Base-by-base conservation (phyloP, 2,329 filamentous ascomycete species). In the Alternaria consortialis region DNA sequence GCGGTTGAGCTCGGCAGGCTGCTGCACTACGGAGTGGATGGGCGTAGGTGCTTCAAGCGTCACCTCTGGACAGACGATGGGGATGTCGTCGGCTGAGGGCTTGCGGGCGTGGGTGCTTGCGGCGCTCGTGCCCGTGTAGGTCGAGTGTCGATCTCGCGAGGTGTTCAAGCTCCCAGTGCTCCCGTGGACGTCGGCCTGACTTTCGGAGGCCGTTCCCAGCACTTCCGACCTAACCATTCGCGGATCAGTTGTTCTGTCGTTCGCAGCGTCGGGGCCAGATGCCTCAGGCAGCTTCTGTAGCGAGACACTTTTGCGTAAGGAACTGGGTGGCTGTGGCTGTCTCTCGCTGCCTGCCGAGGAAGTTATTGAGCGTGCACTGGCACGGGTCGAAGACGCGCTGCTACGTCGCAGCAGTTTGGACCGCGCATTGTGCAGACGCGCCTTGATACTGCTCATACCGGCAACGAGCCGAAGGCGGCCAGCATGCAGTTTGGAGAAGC, bases 41-140 rank as follows among this genome's bases (percentile, higher is more conserved):
- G 77, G 77, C 52, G 76, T 77, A 43, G 77, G 76, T 52, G 70
- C 71, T 65, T 79, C 71, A 55, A 79, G 62, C 5, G 70, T 74
- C 58, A 79, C 57, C 34, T 57, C 54, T 17, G 74, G 76, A 54
- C 63, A 66, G 51, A 62, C 62, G 46, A 57, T 40, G 46, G 51
- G 65, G n/a, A 61, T 65, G 53, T 64, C 62, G 34, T 64, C 60
- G 29, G 59, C 55, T 15, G 66, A 58, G 27, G 64, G 58, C 12
- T 58, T 36, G 62, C 57, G 61, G 52, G 50, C 50, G 71, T 60
- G 36, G 65, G 52, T 56, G 44, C 54, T 61, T 39, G 63, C 27
- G 15, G 43, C 62, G 57, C 23, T 63, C 55, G 58, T 63, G 31
- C 36, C 43, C 52, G 60, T 62, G 66, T 47, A 60, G 25, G 51